These are phyloP conservation scores for Microcera coccophila DNA, from an alignment of 2,329 filamentous ascomycete species.

Conservation along the genomic window DNA sequence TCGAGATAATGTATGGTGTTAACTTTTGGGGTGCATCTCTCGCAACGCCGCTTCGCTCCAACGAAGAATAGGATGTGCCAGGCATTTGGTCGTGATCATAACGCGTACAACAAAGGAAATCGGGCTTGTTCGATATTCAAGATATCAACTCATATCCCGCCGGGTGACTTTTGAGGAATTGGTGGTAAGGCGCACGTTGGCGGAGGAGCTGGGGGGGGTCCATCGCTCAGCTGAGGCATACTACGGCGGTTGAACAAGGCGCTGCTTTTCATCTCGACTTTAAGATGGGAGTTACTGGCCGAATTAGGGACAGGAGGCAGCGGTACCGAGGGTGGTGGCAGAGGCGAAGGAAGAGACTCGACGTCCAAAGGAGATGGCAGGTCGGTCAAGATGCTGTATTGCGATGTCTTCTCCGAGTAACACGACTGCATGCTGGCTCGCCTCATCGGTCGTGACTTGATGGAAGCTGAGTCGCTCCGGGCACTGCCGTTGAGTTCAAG, in stretches of 20 bases:
- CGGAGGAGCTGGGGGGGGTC: slow-evolving; percentile 52
- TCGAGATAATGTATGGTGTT: not conserved
- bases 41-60: slow-evolving; percentile 11
- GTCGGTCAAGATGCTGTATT: slow-evolving; percentile 21
- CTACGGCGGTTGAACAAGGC: slow-evolving; percentile 40
- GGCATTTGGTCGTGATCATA: no score
- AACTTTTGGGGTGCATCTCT: slow-evolving; percentile 13
- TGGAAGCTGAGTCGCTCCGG: slow-evolving; percentile 20
- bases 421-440: slow-evolving; percentile 28
- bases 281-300: slow-evolving; percentile 20
- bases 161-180: slow-evolving; percentile 36
- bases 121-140: no score
- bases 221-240: slow-evolving; percentile 48
- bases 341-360: slow-evolving; percentile 21
- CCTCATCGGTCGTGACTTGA: slow-evolving; percentile 21
- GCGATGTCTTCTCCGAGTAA: slow-evolving; percentile 24
- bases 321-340: slow-evolving; percentile 30
- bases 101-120: no score
- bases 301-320: slow-evolving; percentile 31
- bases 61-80: slow-evolving; percentile 9
- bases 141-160: no score
- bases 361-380: slow-evolving; percentile 22
- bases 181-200: slow-evolving; percentile 54
- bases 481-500: slow-evolving; percentile 27
- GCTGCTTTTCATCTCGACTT: slow-evolving; percentile 20